Evolutionary conservation across 208 protist genomes (phyloP), one percentile per base, ranked within the genome.

Genomic region (Trypanosoma mega): DNA sequence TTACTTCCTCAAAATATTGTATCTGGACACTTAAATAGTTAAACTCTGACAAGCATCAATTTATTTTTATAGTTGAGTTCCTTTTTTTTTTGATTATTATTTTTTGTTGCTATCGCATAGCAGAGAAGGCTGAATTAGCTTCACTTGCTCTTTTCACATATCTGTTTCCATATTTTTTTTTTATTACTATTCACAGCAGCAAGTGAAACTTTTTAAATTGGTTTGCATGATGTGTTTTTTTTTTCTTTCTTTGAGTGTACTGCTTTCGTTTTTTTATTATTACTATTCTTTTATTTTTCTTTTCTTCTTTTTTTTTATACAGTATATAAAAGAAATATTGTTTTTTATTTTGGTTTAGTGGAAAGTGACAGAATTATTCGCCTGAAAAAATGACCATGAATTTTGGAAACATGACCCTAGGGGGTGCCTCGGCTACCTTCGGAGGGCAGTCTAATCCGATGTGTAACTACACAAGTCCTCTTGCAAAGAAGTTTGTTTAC

Each of bases 401-500:
- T 67, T 93, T 93, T 68, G 86, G 80, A 47, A 88, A 90, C 46
- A 80, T 82, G 73, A 87, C 78, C 66, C 80, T 94, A 43, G 76
- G 78, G 47, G 87, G 83, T 55, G 83, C 82, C 52, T 79, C 87
- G 71, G 87, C 87, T 64, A 94, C 83, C 69, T 94, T 94, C 68
- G 87, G 87, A 44, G 87, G 87, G 72, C 84, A 91, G 67, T 79
- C 80, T 34, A 91, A 85, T 60, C 87, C 87, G 9, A 87, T 90
- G 76, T 88, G 81, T 64, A 94, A 94, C 67, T 94, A 94, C 74
- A 91, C 87, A n/a, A 90, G 79, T 54, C 83, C 83, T 50, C 74
- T 91, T 33, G 87, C 87, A 2, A 91, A 91, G 77, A 91, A 91
- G 72, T 94, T 94, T 65, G 87, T 90, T 54, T 94, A 94, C 73